Conservation (phyloP, 2,329 filamentous ascomycete genomes). For the Sphaerulina populicola region DNA sequence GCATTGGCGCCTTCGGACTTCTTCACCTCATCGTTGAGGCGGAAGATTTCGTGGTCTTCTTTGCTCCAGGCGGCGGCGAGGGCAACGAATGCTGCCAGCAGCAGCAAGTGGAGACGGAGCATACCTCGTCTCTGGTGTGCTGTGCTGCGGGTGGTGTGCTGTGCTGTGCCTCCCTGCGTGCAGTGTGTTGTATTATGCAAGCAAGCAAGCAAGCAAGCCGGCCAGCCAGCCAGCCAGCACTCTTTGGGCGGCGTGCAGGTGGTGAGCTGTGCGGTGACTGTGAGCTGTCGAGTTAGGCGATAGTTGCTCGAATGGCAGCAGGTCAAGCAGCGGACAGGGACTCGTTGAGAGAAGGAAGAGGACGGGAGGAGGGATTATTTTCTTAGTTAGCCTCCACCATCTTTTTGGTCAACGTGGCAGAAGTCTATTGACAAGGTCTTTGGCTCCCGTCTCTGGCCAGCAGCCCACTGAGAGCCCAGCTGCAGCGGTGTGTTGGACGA, state of each 20-base stretch:
- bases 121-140: constrained; percentile 42
- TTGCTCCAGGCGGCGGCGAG: constrained; percentile 73
- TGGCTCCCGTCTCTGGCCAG: not conserved
- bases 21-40: constrained; percentile 77
- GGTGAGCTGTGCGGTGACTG: not conserved
- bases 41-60: constrained; percentile 98
- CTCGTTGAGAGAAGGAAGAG: too few species aligned
- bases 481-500: not conserved
- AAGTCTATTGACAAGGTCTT: not conserved
- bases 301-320: too few species aligned
- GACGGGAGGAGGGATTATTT: too few species aligned
- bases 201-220: not conserved
- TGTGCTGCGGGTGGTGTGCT: too few species aligned
- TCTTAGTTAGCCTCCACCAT: too few species aligned
- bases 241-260: not conserved
- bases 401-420: not conserved
- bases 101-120: constrained; percentile 59
- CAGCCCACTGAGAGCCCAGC: not conserved
- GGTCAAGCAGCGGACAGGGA: too few species aligned
- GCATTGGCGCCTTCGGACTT: constrained; percentile 65
- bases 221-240: not conserved
- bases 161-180: too few species aligned
- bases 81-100: constrained; percentile 59
- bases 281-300: not conserved
- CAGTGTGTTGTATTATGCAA: too few species aligned